A percentile compares a stretch with the other conserved stretches of the same genome.
These are phyloP conservation scores for Mikania micrantha DNA, from an alignment of 129 eudicot genomes.

Conservation along the genomic window DNA sequence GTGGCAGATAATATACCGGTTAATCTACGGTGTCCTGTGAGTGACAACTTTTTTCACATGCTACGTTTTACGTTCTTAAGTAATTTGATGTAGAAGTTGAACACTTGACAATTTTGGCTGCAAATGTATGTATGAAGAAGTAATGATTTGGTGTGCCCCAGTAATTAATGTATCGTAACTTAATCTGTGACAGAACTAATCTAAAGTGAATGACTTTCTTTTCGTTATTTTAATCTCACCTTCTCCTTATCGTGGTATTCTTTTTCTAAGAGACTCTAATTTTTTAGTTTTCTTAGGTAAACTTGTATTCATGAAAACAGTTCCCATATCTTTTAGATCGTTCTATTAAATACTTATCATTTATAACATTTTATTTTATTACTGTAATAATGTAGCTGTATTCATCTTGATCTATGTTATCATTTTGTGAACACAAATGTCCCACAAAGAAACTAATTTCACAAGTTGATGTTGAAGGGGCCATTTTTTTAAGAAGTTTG, in stretches of 20 bases:
- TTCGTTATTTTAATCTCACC: background rate
- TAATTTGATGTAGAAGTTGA: no score
- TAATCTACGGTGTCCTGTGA: constrained; percentile 95
- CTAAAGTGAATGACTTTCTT: background rate
- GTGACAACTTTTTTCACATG: no score
- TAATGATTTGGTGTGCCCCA: background rate
- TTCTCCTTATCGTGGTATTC: background rate
- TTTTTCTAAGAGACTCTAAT: background rate
- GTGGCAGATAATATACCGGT: constrained; percentile 82
- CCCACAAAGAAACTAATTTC: background rate
- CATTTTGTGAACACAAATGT: background rate
- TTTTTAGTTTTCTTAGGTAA: background rate
- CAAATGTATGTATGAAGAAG: no score
- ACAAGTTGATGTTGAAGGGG: background rate
- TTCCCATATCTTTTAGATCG: background rate
- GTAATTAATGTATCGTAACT: background rate
- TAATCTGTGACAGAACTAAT: background rate
- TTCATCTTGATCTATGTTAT: background rate
- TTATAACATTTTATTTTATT: background rate
- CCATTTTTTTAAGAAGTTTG: no score
- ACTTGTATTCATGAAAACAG: background rate
- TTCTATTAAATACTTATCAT: background rate
- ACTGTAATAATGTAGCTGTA: background rate
- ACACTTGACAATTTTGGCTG: no score
- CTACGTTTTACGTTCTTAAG: no score